Base-by-base conservation (phyloP, 1,284 basidiomycete genomes). In the Ceratobasidium sp. region DNA sequence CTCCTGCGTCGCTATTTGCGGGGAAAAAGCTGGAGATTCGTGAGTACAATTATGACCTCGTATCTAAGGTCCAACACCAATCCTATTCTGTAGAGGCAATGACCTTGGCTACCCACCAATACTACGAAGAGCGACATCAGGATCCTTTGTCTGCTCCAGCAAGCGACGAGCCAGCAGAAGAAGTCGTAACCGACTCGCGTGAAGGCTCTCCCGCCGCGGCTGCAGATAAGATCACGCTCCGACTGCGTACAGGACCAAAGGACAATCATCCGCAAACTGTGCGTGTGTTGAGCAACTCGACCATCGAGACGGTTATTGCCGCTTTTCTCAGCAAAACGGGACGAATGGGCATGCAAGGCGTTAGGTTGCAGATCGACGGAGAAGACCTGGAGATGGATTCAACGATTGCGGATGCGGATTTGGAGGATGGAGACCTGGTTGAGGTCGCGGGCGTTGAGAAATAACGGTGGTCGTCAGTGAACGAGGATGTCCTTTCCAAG, bases 351-450 rank as follows among this genome's bases (percentile, higher is more conserved):
- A 62, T 58, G 46, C 56, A 61, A 27, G 69, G 69, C 13, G 69
- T 72, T 34, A 27, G 56, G 13, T 41, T 72, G 43, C 69, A 72
- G 69, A 49, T 62, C 39, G 69, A 72, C 13, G 69, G 69, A 9
- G 69, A 72, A 9, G 69, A 72, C 22, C 22, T 72, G 43, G 69
- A 72, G 11, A 72, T 72, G 69, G 58, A 72, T 34, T 61, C 69
- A 19, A 72, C 58, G 24, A 43, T 61, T 39, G 76, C 73, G 16
- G 62, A 62, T 19, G 75, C 75, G 43, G 76, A 75, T 19, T 37
- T 77, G 24, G 75, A 76, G 39, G 76, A 77, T 37, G 75, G 51
- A 19, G 75, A 74, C 16, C 54, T 77, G 14, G 61, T 76, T 46
- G 76, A 77, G 65, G 64, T 72, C 9, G 75, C 56, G 34, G 69